A percentile compares a stretch with the other conserved stretches of the same genome.
phyloP scores from a whole-genome alignment of 2,329 filamentous ascomycete genomes.

The Neofusicoccum sp. region DNA sequence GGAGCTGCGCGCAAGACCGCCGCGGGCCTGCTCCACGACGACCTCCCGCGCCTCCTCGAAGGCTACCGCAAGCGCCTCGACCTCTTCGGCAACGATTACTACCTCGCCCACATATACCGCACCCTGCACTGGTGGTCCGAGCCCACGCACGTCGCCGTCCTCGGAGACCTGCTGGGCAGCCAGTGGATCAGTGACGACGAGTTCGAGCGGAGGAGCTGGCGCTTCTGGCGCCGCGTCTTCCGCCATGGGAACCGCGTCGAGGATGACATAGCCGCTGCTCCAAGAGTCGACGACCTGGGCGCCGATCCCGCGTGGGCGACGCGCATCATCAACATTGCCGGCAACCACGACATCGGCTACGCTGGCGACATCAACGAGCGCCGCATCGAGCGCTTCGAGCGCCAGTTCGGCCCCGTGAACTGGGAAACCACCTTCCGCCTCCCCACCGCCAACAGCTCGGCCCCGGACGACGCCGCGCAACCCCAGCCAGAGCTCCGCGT shows the following conservation, averaged over 20 bases:
- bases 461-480: constrained; percentile 21
- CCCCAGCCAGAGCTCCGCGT: constrained; percentile 70
- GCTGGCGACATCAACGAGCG: constrained; percentile 81
- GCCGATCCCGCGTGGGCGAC: constrained; percentile 63
- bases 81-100: constrained; percentile 89
- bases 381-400: constrained; percentile 77
- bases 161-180: constrained; percentile 89
- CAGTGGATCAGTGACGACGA: constrained; percentile 91
- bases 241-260: constrained; percentile 62
- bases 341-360: constrained; percentile 97
- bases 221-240: constrained; percentile 83
- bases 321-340: constrained; percentile 82
- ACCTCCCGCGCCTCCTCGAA: constrained; percentile 65
- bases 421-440: constrained; percentile 75
- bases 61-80: constrained; percentile 78
- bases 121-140: constrained; percentile 77
- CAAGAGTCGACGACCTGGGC: constrained; percentile 38
- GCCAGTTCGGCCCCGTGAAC: constrained; percentile 80
- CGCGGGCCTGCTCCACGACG: constrained; percentile 35
- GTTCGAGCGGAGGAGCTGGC: constrained; percentile 68
- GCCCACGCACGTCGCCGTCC: constrained; percentile 82
- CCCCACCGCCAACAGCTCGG: constrained; percentile 20
- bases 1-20: neutral
- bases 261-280: constrained; percentile 34
- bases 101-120: constrained; percentile 88